phyloP scores from a whole-genome alignment of 1,284 basidiomycete genomes.

The Ustilago xerochloae region DNA sequence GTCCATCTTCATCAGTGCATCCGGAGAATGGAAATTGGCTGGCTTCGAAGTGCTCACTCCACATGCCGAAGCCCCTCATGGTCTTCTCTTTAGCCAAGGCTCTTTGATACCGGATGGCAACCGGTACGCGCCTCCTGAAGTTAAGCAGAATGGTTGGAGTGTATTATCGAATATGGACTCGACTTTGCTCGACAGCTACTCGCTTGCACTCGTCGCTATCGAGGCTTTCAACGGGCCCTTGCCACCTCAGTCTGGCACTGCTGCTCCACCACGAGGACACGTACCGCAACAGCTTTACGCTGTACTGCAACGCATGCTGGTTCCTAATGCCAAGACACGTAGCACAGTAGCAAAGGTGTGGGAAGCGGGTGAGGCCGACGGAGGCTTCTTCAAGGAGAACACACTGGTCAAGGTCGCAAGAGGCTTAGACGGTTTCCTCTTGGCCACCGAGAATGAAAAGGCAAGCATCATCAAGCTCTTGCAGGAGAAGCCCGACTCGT shows the following conservation, averaged over 20 bases:
- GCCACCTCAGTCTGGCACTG: conserved; percentile 76
- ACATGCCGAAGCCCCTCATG: conserved; percentile 67
- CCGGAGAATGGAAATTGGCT: conserved; percentile 95
- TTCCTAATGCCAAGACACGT: conserved; percentile 84
- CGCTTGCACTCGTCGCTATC: conserved; percentile 56
- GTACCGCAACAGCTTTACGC: conserved; percentile 84
- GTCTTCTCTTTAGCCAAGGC: conserved; percentile 48
- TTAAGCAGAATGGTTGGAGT: conserved; percentile 84
- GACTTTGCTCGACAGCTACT: conserved; percentile 56
- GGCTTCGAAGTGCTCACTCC: conserved; percentile 89
- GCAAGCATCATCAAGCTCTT: conserved; percentile 70
- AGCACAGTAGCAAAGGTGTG: conserved; percentile 72
- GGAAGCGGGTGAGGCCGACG: conserved; percentile 63
- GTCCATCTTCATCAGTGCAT: conserved; percentile 81
- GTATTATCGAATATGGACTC: conserved; percentile 38
- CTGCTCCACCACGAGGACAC: conserved; percentile 78
- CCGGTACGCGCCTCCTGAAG: conserved; percentile 78
- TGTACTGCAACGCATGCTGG: conserved; percentile 85
- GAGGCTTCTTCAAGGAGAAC: conserved; percentile 87
- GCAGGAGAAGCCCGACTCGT: conserved; percentile 50
- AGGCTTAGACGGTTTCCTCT: conserved; percentile 86
- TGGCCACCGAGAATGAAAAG: conserved; percentile 86
- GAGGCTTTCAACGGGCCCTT: conserved; percentile 60
- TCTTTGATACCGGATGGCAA: conserved; percentile 62
- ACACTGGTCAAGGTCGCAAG: conserved; percentile 84